These are phyloP conservation scores for Aspergillus costaricaensis DNA, from an alignment of 2,329 filamentous ascomycete species.

Conservation along the genomic window DNA sequence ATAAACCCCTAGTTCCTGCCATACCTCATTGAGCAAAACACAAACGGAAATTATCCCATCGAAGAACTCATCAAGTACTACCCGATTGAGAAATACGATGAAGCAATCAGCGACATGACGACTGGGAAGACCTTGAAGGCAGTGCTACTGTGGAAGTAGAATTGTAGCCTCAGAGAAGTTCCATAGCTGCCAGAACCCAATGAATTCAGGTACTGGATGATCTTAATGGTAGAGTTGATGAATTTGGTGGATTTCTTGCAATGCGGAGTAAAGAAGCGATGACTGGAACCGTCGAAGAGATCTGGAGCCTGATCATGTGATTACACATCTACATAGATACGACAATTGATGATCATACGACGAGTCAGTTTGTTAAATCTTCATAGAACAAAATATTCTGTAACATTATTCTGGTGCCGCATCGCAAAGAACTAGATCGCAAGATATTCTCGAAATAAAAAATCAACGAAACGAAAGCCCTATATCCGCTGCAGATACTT, in stretches of 20 bases:
- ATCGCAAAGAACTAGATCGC: not conserved
- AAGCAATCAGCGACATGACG: conserved; percentile 30
- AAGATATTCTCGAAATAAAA: not conserved
- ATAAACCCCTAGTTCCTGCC: conserved; percentile 35
- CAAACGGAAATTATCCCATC: conserved; percentile 51
- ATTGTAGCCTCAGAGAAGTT: not conserved
- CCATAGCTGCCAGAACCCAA: not conserved
- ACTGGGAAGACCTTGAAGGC: conserved; percentile 30
- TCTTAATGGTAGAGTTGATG: not conserved
- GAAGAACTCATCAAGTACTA: conserved; percentile 51
- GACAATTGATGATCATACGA: too few species aligned
- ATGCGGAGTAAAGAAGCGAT: too few species aligned
- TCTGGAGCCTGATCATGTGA: too few species aligned
- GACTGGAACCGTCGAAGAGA: too few species aligned
- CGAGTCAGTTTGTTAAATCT: too few species aligned
- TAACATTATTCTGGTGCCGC: not conserved
- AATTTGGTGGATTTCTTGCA: too few species aligned
- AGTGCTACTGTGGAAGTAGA: conserved; percentile 29
- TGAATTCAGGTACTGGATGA: not conserved
- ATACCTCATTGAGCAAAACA: conserved; percentile 53
- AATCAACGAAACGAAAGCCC: not conserved
- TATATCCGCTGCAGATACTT: not conserved
- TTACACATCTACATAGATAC: too few species aligned
- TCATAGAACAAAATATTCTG: too few species aligned
- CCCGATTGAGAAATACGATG: conserved; percentile 32